Evolutionary conservation across 768 basidiomycete genomes (phyloP), one percentile per base, ranked within the genome.

Genomic region (Filobasidium floriforme): DNA sequence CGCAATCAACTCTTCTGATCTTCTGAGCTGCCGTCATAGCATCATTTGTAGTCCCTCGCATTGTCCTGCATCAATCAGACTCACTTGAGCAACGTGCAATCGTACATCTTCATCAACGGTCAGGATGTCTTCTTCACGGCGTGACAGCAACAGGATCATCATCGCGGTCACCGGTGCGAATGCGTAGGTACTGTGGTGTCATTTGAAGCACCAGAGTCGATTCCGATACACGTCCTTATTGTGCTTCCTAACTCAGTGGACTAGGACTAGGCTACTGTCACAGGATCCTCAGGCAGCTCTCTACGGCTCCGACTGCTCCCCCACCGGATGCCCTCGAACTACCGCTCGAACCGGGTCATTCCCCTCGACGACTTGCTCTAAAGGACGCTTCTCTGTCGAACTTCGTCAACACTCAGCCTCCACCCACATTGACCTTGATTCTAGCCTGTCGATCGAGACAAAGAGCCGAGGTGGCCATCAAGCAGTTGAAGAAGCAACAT

Each of bases 161-260:
- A 71, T 69, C 1, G 71, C 75, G 9, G 76, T 80, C 19, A 80
- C 79, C 0, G 79, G 79, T 24, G 76, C 79, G 44, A 80, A 80
- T 63, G 74, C 73, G 77, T 78, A 51, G 64, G 72, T 62, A 22
- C 26, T 6, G 11, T 15, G 11, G 19, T 15, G 7, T 15, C 11
- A 22, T 24, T 37, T 37, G 32, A 37, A 37, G 32, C 32, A 57
- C 15, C 22, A 24, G 29, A 57, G 22, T 57, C 55, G 55, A 28
- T 37, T 19, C 55, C 46, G 29, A n/a, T 28, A 37, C 40, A 29
- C 41, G 60, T 24, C 15, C 59, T 57, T 24, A n/a, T 26, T 9
- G 14, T 18, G 26, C 49, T 14, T 63, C 22, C 19, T 44, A 7
- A 19, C 44, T 22, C 54, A 78, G 77, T 52, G 79, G 79, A 9